Evolutionary conservation across 148 eudicot species (phyloP), one percentile per base, ranked within the genome.

Genomic region (Cornus kousa): DNA sequence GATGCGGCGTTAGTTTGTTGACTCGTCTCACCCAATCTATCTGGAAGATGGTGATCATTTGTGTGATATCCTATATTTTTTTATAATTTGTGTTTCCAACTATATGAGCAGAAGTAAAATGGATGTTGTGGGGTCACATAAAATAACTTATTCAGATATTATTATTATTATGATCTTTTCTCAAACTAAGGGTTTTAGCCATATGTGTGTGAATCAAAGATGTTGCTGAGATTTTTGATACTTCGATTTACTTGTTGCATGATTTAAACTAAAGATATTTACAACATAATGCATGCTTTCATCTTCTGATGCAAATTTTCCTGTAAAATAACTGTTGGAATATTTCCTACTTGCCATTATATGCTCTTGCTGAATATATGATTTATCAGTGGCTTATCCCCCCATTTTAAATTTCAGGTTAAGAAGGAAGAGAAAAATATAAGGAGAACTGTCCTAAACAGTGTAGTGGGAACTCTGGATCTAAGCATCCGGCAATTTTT

Each of bases 391-490:
- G 72, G 9, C 74, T 22, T 32, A 46, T 71, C 11, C 77, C 48
- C 17, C 71, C 28, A 50, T 72, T 43, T 48, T 55, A 55, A 35
- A 5, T 78, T 75, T 77, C 83, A 93, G 97, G 86, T 91, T 65
- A 91, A 91, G 86, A 91, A 82, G 80, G 97, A 89, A 86, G 92
- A 88, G 73, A 90, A 84, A 85, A 91, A 78, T 67, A 71, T 72
- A 5, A 86, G 90, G 83, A 91, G 94, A 88, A 93, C 92, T n/a
- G 95, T 91, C 70, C 78, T 93, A 59, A 91, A 85, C 85, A 93
- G 97, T 77, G 84, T 93, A 67, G 95, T 91, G 64, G 97, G 95
- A 78, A 93, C 97, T 75, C 82, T 93, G 78, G 97, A 91, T 77
- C 84, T 93, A 50, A 89, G 93, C 82, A 86, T 93, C 72, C 87